A percentile compares a stretch with the other conserved stretches of the same genome.
These are phyloP conservation scores for Suhomyces bokatorum DNA, from an alignment of 1,139 yeast species.

Conservation along the genomic window DNA sequence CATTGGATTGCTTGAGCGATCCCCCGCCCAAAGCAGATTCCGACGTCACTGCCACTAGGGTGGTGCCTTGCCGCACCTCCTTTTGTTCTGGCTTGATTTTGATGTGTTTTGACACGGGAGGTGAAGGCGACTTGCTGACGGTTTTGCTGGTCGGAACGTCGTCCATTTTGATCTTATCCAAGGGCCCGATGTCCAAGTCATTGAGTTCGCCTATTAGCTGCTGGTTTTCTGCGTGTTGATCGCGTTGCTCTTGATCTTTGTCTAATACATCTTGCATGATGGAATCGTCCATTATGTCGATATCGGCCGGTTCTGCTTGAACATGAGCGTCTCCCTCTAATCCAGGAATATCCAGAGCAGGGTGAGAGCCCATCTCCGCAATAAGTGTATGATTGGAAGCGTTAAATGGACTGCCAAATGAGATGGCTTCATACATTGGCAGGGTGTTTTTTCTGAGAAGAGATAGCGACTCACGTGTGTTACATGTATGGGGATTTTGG, in stretches of 20 bases:
- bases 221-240: background rate
- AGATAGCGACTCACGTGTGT: constrained; percentile 6
- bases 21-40: constrained; percentile 18
- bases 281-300: constrained; percentile 6
- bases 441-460: constrained; percentile 5
- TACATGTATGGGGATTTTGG: background rate
- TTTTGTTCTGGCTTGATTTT: constrained; percentile 5
- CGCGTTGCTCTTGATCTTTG: constrained; percentile 2
- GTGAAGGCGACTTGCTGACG: constrained; percentile 21
- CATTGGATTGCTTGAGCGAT: constrained; percentile 2
- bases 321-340: constrained; percentile 2
- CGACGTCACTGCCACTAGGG: constrained; percentile 22
- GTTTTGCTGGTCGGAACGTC: constrained; percentile 15
- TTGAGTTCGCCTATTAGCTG: constrained; percentile 8
- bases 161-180: constrained; percentile 14
- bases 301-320: background rate
- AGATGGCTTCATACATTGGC: constrained; percentile 5
- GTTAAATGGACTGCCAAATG: background rate
- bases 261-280: constrained; percentile 5
- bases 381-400: background rate
- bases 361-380: constrained; percentile 10
- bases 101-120: constrained; percentile 6
- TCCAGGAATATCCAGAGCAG: constrained; percentile 1
- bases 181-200: constrained; percentile 17
- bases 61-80: constrained; percentile 16